Evolutionary conservation across 2,329 filamentous ascomycete species (phyloP).

Genomic region (Fusarium scirpi): DNA sequence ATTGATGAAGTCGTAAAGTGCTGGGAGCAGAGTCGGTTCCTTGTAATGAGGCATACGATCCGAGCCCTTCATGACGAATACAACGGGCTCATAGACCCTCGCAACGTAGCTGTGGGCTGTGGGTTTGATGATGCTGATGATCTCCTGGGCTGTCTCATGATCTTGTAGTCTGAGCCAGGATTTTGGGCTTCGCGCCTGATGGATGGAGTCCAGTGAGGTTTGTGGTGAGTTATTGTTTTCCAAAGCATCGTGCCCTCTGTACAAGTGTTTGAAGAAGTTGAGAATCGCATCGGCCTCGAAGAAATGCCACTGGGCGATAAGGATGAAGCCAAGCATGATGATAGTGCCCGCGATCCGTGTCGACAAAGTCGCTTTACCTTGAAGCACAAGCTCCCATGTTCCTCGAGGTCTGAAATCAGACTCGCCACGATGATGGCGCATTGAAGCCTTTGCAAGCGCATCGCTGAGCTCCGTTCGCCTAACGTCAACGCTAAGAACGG

Average conservation of each 20-base stretch:
- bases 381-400: slow-evolving; percentile 71
- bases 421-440: slow-evolving; percentile 53
- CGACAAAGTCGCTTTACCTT: slow-evolving; percentile 74
- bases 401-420: slow-evolving; percentile 42
- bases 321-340: slow-evolving; percentile 77
- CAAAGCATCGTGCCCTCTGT: slow-evolving; percentile 26
- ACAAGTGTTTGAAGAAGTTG: slow-evolving; percentile 46
- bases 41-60: slow-evolving; percentile 69
- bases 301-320: slow-evolving; percentile 83
- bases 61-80: slow-evolving; percentile 77
- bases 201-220: slow-evolving; percentile 66
- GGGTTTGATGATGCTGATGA: slow-evolving; percentile 82
- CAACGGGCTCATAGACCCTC: slow-evolving; percentile 78
- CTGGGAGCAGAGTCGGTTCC: slow-evolving; percentile 53
- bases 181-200: slow-evolving; percentile 80
- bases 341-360: slow-evolving; percentile 81
- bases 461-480: slow-evolving; percentile 81
- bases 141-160: slow-evolving; percentile 80
- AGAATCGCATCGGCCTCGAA: slow-evolving; percentile 69
- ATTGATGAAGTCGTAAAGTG: slow-evolving; percentile 73
- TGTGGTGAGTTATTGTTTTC: slow-evolving; percentile 49
- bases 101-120: slow-evolving; percentile 78
- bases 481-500: slow-evolving; percentile 83
- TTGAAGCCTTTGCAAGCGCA: slow-evolving; percentile 70
- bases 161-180: slow-evolving; percentile 84